phyloP scores from a whole-genome alignment of 1,284 basidiomycete species.

The Heterobasidion parviporum region DNA sequence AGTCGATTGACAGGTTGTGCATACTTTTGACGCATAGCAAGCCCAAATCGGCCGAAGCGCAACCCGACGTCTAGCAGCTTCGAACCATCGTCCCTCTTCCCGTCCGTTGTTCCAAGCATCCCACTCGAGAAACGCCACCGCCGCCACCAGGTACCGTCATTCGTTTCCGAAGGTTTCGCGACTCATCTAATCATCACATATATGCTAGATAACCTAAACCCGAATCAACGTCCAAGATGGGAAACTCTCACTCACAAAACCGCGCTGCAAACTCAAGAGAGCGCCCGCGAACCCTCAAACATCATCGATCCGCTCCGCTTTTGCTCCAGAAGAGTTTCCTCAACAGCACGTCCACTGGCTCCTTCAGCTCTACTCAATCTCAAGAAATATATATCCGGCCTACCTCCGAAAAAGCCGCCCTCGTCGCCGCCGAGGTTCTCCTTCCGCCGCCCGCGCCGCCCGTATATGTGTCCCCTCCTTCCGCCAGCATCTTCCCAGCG shows the following conservation, averaged over 20 bases:
- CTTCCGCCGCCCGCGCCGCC: constrained; percentile 11
- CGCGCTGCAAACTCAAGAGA: constrained; percentile 7
- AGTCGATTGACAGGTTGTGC: no score
- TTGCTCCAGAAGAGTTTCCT: not conserved
- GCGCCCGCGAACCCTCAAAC: not conserved
- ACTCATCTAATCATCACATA: not conserved
- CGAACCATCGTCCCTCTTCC: not conserved
- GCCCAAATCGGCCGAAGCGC: no score
- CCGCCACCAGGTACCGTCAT: no score
- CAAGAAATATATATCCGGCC: not conserved
- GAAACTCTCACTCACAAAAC: constrained; percentile 2
- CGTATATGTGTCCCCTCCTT: constrained; percentile 2
- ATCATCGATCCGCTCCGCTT: constrained; percentile 3
- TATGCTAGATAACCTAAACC: not conserved
- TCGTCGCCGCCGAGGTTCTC: constrained; percentile 1
- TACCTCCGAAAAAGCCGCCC: not conserved
- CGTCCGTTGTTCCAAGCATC: no score
- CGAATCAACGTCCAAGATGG: not conserved
- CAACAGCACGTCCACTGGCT: not conserved
- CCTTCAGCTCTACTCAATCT: not conserved
- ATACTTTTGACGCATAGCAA: no score
- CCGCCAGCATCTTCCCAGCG: constrained; percentile 21
- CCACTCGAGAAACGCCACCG: no score
- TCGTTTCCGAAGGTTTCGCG: no score
- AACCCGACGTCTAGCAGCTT: not conserved